Percentiles rank a stretch among this genome's conserved stretches.
Conservation (phyloP, 352 stramenopile genomes). For the Phytopythium cucurbitacearum region DNA sequence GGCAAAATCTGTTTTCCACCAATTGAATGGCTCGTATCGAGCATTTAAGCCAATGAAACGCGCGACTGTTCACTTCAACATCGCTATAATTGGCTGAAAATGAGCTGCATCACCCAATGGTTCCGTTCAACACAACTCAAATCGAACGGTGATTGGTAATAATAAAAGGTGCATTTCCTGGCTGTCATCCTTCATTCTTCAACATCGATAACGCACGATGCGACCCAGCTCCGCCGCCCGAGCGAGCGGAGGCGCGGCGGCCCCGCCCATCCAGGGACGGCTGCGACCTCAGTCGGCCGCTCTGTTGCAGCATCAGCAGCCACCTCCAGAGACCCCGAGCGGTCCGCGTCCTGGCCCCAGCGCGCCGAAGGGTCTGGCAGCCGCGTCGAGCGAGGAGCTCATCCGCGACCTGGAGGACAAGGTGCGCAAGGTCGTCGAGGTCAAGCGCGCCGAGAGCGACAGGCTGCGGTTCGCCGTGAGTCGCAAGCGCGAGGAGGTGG, state of each 20-base stretch:
- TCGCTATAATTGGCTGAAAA: too few relatives aligned
- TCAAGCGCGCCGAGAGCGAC: conserved; percentile 75
- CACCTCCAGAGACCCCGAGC: neutral
- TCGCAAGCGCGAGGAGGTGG: conserved; percentile 69
- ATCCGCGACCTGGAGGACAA: conserved; percentile 74
- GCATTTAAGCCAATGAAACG: too few relatives aligned
- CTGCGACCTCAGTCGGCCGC: conserved; percentile 37
- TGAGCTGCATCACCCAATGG: too few relatives aligned
- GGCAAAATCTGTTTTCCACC: too few relatives aligned
- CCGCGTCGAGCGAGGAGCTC: conserved; percentile 61
- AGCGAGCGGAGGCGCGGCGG: neutral
- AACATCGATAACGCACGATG: neutral
- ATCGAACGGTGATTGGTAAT: too few relatives aligned
- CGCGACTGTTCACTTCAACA: too few relatives aligned
- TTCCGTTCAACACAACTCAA: too few relatives aligned
- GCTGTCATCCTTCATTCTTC: too few relatives aligned
- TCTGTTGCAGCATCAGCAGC: conserved; percentile 13
- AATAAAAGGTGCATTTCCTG: too few relatives aligned
- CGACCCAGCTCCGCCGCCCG: conserved; percentile 1
- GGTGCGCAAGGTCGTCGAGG: conserved; percentile 74
- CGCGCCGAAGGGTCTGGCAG: conserved; percentile 5
- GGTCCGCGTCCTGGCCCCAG: conserved; percentile 24
- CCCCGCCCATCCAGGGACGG: conserved; percentile 21
- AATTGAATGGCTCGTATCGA: too few relatives aligned
- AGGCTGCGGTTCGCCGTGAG: conserved; percentile 57